Conservation (phyloP, 2,329 filamentous ascomycete genomes). For the Curvularia sp. region DNA sequence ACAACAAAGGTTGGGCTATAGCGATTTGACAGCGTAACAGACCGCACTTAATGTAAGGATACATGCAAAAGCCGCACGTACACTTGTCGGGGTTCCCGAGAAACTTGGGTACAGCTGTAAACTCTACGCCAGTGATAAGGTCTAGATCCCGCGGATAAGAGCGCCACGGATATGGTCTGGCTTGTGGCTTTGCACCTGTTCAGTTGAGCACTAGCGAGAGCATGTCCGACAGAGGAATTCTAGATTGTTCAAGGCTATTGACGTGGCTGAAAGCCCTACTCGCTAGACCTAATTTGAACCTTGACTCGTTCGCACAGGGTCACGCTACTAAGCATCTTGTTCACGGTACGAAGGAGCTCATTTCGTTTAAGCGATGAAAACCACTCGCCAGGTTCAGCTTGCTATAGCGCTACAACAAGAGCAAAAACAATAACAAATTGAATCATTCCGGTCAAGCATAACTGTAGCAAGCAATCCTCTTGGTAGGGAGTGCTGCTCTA, state of each 20-base stretch:
- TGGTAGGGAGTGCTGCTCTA: background rate
- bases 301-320: constrained; percentile 1
- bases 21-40: background rate
- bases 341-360: background rate
- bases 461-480: background rate
- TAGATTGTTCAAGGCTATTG: background rate
- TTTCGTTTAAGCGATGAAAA: background rate
- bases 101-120: background rate
- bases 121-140: background rate
- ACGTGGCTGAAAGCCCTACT: constrained; percentile 2
- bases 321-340: background rate
- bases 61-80: background rate
- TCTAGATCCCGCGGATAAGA: background rate
- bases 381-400: background rate
- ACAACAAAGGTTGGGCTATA: background rate
- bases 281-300: background rate
- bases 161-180: constrained; percentile 3
- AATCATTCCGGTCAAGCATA: background rate
- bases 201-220: background rate
- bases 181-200: background rate
- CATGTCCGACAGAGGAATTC: background rate
- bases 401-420: background rate
- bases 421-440: background rate
- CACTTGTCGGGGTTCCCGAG: background rate
- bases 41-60: constrained; percentile 1